Base-by-base conservation (phyloP, 164 flowering plant species). In the Saururus chinensis region DNA sequence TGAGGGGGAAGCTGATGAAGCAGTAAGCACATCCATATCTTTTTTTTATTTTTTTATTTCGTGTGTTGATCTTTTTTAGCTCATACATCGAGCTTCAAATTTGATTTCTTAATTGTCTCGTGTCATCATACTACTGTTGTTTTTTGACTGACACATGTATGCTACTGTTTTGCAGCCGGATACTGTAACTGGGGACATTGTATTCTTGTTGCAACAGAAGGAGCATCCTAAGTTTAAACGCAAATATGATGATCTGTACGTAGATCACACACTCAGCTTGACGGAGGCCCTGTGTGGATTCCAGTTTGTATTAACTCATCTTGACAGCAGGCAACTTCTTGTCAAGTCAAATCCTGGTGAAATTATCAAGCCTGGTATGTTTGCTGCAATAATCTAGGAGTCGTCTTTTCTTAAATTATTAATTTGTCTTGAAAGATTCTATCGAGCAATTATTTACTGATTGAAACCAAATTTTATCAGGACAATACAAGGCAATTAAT, bases 1-100 rank as follows among this genome's bases (percentile, higher is more conserved):
- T 61, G 67, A 67, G 19, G 89, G 89, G 6, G 73, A 84, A 70
- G 87, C 88, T 23, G 88, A 86, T 74, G 85, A 86, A 76, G 82
- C 84, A 23, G 89, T 82, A 76, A 48, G 70, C 55, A 49, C 51
- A 4, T 19, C 35, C 35, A 1, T 19, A 25, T 51, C 56, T 56
- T 56, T 56, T 48, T 24, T 42, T 56, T 37, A 17, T 35, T 1
- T 16, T 45, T 58, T 1, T n/a, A 37, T 13, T 26, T 24, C 14
- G 14, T 57, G 3, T 57, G 40, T 19, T 26, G 4, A n/a, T n/a
- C n/a, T n/a, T 2, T 30, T 30, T 30, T 30, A 30, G 37, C 37
- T 30, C 37, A 30, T 2, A 6, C 37, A 30, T 30, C 6, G 6
- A 30, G 37, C 37, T 30, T 30, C 37, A 2, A 30, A 30, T 30